phyloP scores from a whole-genome alignment of 2,329 filamentous ascomycete species.

The Exophiala bonariae region DNA sequence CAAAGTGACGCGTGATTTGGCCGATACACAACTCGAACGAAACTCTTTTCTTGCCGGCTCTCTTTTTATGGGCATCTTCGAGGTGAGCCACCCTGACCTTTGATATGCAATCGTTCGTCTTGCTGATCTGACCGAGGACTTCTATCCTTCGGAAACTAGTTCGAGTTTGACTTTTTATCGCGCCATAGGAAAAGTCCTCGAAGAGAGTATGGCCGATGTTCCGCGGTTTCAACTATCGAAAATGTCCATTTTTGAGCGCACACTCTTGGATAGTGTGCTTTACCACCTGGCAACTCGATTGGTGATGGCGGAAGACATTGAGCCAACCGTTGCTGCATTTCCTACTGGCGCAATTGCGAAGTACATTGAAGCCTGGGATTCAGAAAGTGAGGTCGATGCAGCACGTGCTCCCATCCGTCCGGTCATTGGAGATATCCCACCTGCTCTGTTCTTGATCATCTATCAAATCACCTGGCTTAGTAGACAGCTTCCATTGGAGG shows the following conservation, averaged over 20 bases:
- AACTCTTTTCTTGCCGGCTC: slow-evolving; percentile 20
- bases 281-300: slow-evolving; percentile 23
- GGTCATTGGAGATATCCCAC: slow-evolving; percentile 15
- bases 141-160: slow-evolving; percentile 15
- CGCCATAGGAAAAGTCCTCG: slow-evolving; percentile 17
- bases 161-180: slow-evolving; percentile 19
- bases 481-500: slow-evolving; percentile 13
- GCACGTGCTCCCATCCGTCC: slow-evolving; percentile 10
- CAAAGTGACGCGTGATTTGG: slow-evolving; percentile 7
- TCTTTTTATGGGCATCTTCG: slow-evolving; percentile 23
- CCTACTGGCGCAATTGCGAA: slow-evolving; percentile 14
- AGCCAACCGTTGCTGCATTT: slow-evolving; percentile 15
- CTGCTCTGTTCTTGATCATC: slow-evolving; percentile 17
- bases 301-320: slow-evolving; percentile 18
- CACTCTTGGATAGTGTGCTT: slow-evolving; percentile 19
- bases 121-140: slow-evolving; percentile 16
- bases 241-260: slow-evolving; percentile 16
- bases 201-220: slow-evolving; percentile 11
- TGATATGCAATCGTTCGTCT: background rate
- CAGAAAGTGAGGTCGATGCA: background rate
- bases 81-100: slow-evolving; percentile 3
- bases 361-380: slow-evolving; percentile 20
- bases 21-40: background rate
- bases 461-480: slow-evolving; percentile 23
- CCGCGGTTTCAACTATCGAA: slow-evolving; percentile 11